These are phyloP conservation scores for Suhomyces sp. DNA, from an alignment of 805 yeast species.

Conservation along the genomic window DNA sequence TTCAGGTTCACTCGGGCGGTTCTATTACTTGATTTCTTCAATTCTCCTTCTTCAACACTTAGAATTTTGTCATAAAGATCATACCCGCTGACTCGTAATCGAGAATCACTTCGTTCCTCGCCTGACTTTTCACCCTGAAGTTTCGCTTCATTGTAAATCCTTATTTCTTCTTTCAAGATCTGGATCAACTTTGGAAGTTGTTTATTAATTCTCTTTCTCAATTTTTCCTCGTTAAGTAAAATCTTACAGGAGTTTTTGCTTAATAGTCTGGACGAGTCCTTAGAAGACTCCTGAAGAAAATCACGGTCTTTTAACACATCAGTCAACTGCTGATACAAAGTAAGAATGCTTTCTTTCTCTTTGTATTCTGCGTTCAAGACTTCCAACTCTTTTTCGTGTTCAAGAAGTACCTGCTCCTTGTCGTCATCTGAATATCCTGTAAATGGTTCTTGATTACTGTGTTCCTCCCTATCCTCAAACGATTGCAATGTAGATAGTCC, in stretches of 20 bases:
- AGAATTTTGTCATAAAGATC: constrained; percentile 42
- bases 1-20: not conserved
- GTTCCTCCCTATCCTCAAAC: no score
- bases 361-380: constrained; percentile 50
- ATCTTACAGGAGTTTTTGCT: constrained; percentile 77
- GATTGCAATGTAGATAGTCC: no score
- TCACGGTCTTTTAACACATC: constrained; percentile 58
- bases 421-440: no score
- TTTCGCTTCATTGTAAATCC: constrained; percentile 45
- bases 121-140: no score
- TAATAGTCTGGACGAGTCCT: constrained; percentile 76
- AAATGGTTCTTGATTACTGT: no score
- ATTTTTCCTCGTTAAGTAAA: constrained; percentile 74
- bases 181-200: constrained; percentile 64
- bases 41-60: constrained; percentile 27
- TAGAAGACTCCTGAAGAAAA: constrained; percentile 65
- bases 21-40: not conserved
- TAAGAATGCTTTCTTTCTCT: constrained; percentile 54
- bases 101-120: constrained; percentile 24
- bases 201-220: constrained; percentile 65
- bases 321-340: constrained; percentile 54
- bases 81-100: constrained; percentile 54
- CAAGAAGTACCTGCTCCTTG: constrained; percentile 59
- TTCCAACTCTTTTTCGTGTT: constrained; percentile 63
- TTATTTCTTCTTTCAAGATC: constrained; percentile 48